Base-by-base conservation (phyloP, 2,329 filamentous ascomycete genomes). In the Tolypocladium cylindrosporum region DNA sequence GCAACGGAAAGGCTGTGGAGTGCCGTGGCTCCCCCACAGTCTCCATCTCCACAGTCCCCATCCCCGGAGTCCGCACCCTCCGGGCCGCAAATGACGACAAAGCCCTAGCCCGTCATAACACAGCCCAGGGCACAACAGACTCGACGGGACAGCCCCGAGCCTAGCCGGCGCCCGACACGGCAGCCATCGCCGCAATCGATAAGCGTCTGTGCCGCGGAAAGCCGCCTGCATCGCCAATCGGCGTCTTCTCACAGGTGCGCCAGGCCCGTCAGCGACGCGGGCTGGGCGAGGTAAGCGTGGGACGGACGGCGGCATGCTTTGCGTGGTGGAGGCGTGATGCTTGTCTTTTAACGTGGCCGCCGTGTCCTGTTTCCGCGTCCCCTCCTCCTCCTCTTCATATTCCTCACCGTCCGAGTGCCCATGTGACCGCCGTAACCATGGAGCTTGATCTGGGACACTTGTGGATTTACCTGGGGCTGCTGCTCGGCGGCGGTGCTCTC, bases 401-500 rank as follows among this genome's bases (percentile, higher is more conserved):
- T 45, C 42, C 24, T 31, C 45, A 9, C 8, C 27, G 24, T 48
- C 45, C 5, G 45, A 31, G 45, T 48, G 24, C 45, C 45, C 45
- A 48, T 48, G 45, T 48, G n/a, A 48, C 45, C 19, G 24, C 45
- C 14, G 8, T 39, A 10, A 24, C 43, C 52, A 71, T 71, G 69
- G 62, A 62, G 52, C 48, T 70, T 45, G 60, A 69, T 57, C 43
- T 69, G 39, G 64, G 66, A 60, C 75, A 77, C 56, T 55, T 78
- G 52, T 68, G 70, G 62, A 62, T 73, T 55, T 79, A 76, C 70
- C 65, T 77, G 54, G 74, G 69, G 52, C 45, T 75, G 31, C 55
- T 76, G 41, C 67, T 69, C 21, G 68, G 69, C 24, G 70, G 66
- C 48, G 71, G 67, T 19, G 56, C 69, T 9, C 50, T 76, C 57